Base-by-base conservation (phyloP, 306 rosid genomes). In the Begonia masoniana region DNA sequence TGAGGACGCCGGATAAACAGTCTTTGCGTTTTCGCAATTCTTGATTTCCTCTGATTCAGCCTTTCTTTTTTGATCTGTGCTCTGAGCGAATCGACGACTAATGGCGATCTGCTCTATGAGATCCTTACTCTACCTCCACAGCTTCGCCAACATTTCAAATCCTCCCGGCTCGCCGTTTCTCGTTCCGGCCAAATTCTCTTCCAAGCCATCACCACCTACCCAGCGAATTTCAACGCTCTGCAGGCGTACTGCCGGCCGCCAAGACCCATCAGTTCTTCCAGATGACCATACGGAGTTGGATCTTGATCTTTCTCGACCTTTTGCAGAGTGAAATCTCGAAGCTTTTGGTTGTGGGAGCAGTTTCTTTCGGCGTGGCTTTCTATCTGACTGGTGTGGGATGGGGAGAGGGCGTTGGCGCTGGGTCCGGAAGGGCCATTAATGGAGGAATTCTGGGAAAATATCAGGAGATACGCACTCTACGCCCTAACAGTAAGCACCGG, bases 371-470 rank as follows among this genome's bases (percentile, higher is more conserved):
- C 46, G 36, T 82, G 11, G 58, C 73, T 58, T 52, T 78, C 74
- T 15, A 76, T 52, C 14, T 85, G 19, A 59, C n/a, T 62, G 56
- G 93, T 83, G 10, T 16, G 72, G 26, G 83, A 71, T 36, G 83
- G 64, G 10, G 76, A 81, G 5, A 81, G 73, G 75, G 99, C 88
- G 6, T 26, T 66, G 79, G 99, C 99, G 49, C 65, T 91, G 23
- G 96, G 96, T 1, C 96, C 96, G 0, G 84, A 83, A 77, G 96
- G 99, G 36, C 99, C 96, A 14, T 71, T 91, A 19, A 74, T 83
- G 66, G 99, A 91, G 41, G 99, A 86, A 63, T 91, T 91, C 57
- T 91, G 99, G 99, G 99, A 91, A 10, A 86, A 91, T 12, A 94
- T 91, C 0, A 71, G 99, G 53, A 78, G 96, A 68, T 86, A 91